Percentiles rank a stretch among this genome's conserved stretches.
phyloP scores from a whole-genome alignment of 306 rosid genomes.

The Hippophae rhamnoides region DNA sequence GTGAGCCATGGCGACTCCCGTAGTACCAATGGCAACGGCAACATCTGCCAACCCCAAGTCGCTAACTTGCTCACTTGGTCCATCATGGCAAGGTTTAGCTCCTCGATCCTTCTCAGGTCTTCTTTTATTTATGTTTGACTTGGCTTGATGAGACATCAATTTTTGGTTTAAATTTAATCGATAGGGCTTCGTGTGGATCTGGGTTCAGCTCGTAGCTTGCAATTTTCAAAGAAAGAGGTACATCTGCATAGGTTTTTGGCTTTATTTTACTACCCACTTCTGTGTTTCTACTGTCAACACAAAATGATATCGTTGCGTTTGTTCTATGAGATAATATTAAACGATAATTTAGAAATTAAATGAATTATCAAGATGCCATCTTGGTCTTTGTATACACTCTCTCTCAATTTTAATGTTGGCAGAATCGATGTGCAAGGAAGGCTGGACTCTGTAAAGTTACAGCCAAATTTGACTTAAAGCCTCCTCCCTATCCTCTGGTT shows the following conservation, averaged over 20 bases:
- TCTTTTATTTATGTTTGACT: background rate
- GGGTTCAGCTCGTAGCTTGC: conserved; percentile 19
- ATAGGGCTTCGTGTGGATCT: conserved; percentile 20
- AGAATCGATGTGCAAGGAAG: conserved; percentile 42
- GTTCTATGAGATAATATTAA: background rate
- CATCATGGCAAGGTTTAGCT: conserved; percentile 14
- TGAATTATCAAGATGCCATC: background rate
- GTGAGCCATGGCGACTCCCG: conserved; percentile 6
- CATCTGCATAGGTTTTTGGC: background rate
- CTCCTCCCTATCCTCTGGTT: conserved; percentile 87
- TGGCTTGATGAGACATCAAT: background rate
- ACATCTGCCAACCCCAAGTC: background rate
- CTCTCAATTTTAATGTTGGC: conserved; percentile 4
- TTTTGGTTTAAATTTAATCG: background rate
- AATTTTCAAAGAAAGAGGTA: conserved; percentile 35
- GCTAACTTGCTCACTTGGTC: conserved; percentile 7
- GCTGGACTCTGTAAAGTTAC: conserved; percentile 22
- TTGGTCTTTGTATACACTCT: background rate
- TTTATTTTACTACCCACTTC: background rate
- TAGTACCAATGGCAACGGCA: background rate
- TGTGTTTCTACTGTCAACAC: background rate
- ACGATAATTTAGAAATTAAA: background rate
- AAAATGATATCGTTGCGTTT: background rate
- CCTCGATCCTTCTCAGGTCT: too few species aligned
- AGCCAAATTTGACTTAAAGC: conserved; percentile 63